phyloP scores from a whole-genome alignment of 208 protist genomes.

The Crithidia expoeki region DNA sequence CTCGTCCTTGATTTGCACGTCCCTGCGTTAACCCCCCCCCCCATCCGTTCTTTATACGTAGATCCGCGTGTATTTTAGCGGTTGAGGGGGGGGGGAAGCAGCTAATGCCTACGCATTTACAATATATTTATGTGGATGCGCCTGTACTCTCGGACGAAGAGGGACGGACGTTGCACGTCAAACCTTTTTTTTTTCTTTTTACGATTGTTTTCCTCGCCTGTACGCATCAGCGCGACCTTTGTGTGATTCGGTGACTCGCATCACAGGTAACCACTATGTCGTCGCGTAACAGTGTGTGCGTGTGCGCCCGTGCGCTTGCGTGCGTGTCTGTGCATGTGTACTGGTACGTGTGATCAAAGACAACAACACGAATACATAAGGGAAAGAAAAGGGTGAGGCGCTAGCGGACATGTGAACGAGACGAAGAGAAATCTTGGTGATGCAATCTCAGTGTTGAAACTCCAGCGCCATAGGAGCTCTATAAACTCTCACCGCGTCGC shows the following conservation, averaged over 20 bases:
- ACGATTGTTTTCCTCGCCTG: conserved; percentile 2
- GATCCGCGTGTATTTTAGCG: no score
- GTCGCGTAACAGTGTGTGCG: neutral
- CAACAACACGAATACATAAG: neutral
- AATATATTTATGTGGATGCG: no score
- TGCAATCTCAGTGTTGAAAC: no score
- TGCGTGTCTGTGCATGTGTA: conserved; percentile 22
- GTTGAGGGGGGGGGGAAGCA: no score
- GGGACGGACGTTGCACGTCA: no score
- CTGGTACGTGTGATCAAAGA: conserved; percentile 18
- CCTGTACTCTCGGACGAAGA: no score
- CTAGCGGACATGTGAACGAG: neutral
- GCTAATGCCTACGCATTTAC: no score
- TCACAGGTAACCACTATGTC: neutral
- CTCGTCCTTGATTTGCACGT: no score
- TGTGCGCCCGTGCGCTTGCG: neutral
- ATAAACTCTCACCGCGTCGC: no score
- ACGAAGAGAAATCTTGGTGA: neutral
- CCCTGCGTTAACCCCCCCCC: no score
- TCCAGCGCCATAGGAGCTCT: no score
- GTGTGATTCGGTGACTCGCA: neutral
- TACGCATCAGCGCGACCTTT: conserved; percentile 1
- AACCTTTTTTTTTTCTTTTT: conserved; percentile 18
- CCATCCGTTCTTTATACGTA: no score
- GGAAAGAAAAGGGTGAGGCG: neutral